Evolutionary conservation across 257 asterid genomes (phyloP), one percentile per base, ranked within the genome.

Genomic region (Solanum okadae): DNA sequence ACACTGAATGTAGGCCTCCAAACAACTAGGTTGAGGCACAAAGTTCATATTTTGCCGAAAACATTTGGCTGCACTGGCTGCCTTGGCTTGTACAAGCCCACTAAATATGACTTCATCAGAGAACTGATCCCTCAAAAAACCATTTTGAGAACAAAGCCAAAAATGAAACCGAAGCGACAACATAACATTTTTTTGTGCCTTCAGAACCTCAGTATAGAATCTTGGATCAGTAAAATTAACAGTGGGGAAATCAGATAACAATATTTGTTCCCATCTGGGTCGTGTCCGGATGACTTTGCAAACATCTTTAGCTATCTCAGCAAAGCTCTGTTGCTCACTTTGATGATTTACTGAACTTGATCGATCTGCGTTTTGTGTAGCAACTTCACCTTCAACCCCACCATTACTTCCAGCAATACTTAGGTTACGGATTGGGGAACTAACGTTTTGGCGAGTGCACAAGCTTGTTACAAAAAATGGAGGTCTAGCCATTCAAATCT

Each of bases 201-300:
- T 92, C 87, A 96, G 81, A 65, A 96, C 92, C 92, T 93, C 98
- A 65, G 78, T 84, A 89, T 89, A 96, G 25, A 95, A 87, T 87
- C 76, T 46, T 56, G 96, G 98, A 86, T 96, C 93, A 27, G 84
- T 70, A 79, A 96, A 95, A 91, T 89, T 89, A 31, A 93, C 92
- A 34, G 79, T 31, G 3, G 98, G 96, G 52, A 95, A 95, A 87
- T 93, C 96, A 44, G 90, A 90, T 81, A 88, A 49, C 86, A 96
- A 91, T 33, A 89, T 91, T n/a, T 89, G 89, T 86, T 96, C 95
- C 98, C 98, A 96, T 67, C 94, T 16, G 98, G 82, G 96, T 61
- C 86, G 88, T 73, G 93, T 73, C 16, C 82, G 88, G 42, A 96
- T 91, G 56, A 90, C 71, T 67, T 44, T 90, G 10, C 93, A 91